A percentile compares a stretch with the other conserved stretches of the same genome.
Conservation (phyloP, 1,139 yeast genomes). For the Nakaseomyces glabratus region DNA sequence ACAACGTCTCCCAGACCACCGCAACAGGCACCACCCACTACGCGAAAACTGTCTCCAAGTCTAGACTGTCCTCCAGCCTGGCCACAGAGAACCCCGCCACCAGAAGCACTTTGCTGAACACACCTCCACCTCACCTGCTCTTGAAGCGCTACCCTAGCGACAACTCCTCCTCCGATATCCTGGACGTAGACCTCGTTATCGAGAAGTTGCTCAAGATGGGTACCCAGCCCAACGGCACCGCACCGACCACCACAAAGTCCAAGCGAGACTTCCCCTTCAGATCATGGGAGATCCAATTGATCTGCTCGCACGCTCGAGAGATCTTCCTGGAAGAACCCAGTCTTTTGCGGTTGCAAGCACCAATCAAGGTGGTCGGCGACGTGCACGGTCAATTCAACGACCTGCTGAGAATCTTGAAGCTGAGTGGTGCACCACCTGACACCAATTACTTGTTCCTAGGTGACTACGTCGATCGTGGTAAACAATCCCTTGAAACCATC, state of each 20-base stretch:
- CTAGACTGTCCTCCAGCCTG: constrained; percentile 5
- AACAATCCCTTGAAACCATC: constrained; percentile 74
- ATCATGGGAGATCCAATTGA: constrained; percentile 50
- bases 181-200: constrained; percentile 29
- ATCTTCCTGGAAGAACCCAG: constrained; percentile 72
- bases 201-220: constrained; percentile 27
- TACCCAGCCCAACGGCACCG: constrained; percentile 12
- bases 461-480: constrained; percentile 81
- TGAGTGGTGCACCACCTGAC: constrained; percentile 74
- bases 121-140: constrained; percentile 13
- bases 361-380: constrained; percentile 82
- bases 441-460: constrained; percentile 74
- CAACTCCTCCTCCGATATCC: constrained; percentile 21
- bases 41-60: constrained; percentile 9
- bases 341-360: constrained; percentile 65
- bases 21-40: constrained; percentile 5
- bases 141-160: constrained; percentile 27
- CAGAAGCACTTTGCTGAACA: background rate
- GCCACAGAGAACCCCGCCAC: background rate
- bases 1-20: constrained; percentile 3
- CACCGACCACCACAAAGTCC: constrained; percentile 9
- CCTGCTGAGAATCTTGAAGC: constrained; percentile 60
- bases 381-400: constrained; percentile 80
- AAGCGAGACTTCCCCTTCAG: constrained; percentile 31
- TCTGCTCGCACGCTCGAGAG: constrained; percentile 60